Percentiles rank a stretch among this genome's conserved stretches.
These are phyloP conservation scores for Drechslerella stenobrocha DNA, from an alignment of 2,329 filamentous ascomycete species.

Conservation along the genomic window DNA sequence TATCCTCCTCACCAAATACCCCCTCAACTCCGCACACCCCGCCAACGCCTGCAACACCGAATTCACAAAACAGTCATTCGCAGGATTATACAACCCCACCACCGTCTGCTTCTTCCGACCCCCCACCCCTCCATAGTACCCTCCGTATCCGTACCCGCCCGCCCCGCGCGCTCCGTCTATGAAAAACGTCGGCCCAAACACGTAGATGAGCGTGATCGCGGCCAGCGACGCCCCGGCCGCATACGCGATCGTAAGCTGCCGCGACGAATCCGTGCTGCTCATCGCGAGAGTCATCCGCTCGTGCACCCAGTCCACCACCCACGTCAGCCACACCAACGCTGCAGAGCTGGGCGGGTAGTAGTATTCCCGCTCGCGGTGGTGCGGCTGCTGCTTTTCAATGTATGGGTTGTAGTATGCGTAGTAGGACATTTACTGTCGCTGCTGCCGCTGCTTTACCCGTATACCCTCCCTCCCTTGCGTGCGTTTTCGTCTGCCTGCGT, in stretches of 20 bases:
- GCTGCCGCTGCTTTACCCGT: too few species aligned
- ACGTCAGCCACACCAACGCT: slow-evolving; percentile 9
- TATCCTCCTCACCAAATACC: slow-evolving; percentile 89
- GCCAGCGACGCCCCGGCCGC: slow-evolving; percentile 93
- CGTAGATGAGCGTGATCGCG: slow-evolving; percentile 91
- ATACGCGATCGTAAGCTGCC: slow-evolving; percentile 81
- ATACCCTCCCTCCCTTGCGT: too few species aligned
- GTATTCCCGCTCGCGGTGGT: too few species aligned
- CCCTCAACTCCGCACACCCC: slow-evolving; percentile 80
- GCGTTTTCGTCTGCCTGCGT: too few species aligned
- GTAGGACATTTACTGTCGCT: slow-evolving; percentile 45
- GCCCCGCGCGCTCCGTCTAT: slow-evolving; percentile 58
- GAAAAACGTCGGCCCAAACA: slow-evolving; percentile 96
- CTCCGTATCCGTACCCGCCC: slow-evolving; percentile 9
- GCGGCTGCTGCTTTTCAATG: slow-evolving; percentile 2
- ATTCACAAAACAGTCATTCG: slow-evolving; percentile 90
- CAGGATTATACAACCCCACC: slow-evolving; percentile 84
- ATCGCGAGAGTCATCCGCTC: slow-evolving; percentile 15
- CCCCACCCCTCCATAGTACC: slow-evolving; percentile 19
- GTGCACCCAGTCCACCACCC: slow-evolving; percentile 22
- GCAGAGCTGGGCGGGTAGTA: background rate
- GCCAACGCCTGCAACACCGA: slow-evolving; percentile 91
- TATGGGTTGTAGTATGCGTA: slow-evolving; percentile 45
- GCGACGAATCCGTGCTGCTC: slow-evolving; percentile 58
- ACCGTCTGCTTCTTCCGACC: slow-evolving; percentile 74